Conservation (phyloP, 2,329 filamentous ascomycete genomes). For the Fusarium domesticum region DNA sequence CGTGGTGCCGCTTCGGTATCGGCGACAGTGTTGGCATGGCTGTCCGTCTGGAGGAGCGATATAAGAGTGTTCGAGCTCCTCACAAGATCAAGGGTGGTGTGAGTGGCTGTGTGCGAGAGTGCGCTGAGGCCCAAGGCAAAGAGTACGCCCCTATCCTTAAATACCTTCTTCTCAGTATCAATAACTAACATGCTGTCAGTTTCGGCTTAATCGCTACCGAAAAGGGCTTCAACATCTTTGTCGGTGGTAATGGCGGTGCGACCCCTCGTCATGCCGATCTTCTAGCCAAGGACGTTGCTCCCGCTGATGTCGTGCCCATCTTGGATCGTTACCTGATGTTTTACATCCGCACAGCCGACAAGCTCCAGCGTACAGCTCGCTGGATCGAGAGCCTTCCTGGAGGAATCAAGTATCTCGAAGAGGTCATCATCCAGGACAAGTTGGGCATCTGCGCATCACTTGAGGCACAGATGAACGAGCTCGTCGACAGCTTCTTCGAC, state of each 20-base stretch:
- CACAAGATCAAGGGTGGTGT: constrained; percentile 93
- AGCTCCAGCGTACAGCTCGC: constrained; percentile 80
- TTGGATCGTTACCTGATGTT: constrained; percentile 89
- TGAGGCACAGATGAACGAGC: constrained; percentile 81
- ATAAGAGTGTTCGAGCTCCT: constrained; percentile 84
- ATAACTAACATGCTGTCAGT: constrained; percentile 37
- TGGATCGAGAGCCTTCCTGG: constrained; percentile 85
- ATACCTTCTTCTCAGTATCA: background rate
- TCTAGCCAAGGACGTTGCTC: constrained; percentile 80
- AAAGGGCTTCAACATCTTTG: constrained; percentile 91
- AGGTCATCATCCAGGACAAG: constrained; percentile 81
- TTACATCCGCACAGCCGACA: constrained; percentile 90
- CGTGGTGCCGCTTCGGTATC: constrained; percentile 87
- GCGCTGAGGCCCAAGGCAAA: constrained; percentile 88
- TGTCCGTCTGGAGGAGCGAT: constrained; percentile 80
- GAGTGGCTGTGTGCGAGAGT: constrained; percentile 87
- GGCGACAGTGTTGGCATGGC: constrained; percentile 91
- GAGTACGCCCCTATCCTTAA: constrained; percentile 56
- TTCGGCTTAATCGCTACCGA: constrained; percentile 91
- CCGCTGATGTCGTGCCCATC: constrained; percentile 77
- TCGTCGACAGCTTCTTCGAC: constrained; percentile 82
- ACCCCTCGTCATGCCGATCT: constrained; percentile 80
- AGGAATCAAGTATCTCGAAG: constrained; percentile 76
- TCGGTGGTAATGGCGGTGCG: constrained; percentile 84
- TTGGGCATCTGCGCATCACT: constrained; percentile 81